Evolutionary conservation across 805 yeast species (phyloP).

Genomic region (Candida taoyuanica): DNA sequence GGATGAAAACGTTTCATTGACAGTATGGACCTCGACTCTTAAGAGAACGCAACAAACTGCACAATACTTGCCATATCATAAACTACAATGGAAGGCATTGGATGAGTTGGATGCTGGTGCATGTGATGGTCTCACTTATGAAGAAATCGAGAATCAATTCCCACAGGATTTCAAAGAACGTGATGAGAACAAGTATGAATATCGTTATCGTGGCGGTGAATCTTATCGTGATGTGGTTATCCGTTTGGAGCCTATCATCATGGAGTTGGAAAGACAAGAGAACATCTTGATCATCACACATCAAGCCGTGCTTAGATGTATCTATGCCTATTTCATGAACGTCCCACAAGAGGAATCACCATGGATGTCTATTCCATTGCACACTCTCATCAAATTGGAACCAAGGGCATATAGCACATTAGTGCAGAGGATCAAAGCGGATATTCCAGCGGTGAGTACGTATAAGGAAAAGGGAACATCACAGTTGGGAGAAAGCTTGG

Average conservation of each 20-base stretch:
- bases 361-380: constrained; percentile 98
- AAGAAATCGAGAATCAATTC: constrained; percentile 75
- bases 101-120: constrained; percentile 97
- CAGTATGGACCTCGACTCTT: constrained; percentile 95
- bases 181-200: constrained; percentile 93
- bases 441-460: constrained; percentile 96
- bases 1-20: constrained; percentile 54
- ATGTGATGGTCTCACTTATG: constrained; percentile 96
- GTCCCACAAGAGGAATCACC: constrained; percentile 97
- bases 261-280: constrained; percentile 97
- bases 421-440: constrained; percentile 88
- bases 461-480: constrained; percentile 91
- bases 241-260: constrained; percentile 92
- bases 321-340: constrained; percentile 97
- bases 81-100: constrained; percentile 92
- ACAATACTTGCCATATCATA: constrained; percentile 69
- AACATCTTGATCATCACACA: constrained; percentile 94
- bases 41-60: constrained; percentile 93
- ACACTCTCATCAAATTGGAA: constrained; percentile 87
- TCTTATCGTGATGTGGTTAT: constrained; percentile 93
- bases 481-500: constrained; percentile 36
- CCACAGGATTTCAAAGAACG: constrained; percentile 96
- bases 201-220: constrained; percentile 96
- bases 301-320: constrained; percentile 94
- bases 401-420: constrained; percentile 91